Evolutionary conservation across 306 rosid species (phyloP).

Genomic region (Styphnolobium japonicum): DNA sequence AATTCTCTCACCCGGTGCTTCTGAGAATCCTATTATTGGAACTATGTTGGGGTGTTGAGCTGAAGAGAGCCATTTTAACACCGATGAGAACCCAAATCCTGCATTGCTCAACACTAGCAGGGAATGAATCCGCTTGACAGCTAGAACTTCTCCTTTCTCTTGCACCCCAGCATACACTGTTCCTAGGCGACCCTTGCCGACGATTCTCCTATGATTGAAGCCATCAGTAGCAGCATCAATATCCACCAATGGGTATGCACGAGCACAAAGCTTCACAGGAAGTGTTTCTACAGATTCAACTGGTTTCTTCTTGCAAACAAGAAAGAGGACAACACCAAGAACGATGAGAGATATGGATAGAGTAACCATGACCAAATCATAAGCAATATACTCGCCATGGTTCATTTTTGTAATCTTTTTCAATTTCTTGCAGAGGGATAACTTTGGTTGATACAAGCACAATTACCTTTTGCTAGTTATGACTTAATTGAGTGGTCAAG

Average conservation of each 20-base stretch:
- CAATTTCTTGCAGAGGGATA: not conserved
- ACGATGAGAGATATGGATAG: constrained; percentile 46
- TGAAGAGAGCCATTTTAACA: constrained; percentile 54
- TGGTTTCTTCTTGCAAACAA: constrained; percentile 55
- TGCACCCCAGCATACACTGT: constrained; percentile 66
- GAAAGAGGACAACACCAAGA: constrained; percentile 45
- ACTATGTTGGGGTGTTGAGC: constrained; percentile 83
- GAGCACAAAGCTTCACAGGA: constrained; percentile 44
- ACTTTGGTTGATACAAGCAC: not conserved
- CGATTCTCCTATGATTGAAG: constrained; percentile 60
- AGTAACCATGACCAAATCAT: constrained; percentile 41
- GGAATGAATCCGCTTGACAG: constrained; percentile 72
- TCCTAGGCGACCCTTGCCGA: constrained; percentile 79
- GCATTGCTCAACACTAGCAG: constrained; percentile 70
- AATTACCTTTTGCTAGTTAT: not conserved
- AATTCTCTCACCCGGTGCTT: constrained; percentile 88
- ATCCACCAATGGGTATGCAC: constrained; percentile 44
- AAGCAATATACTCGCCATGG: constrained; percentile 38
- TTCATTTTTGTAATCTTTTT: constrained; percentile 39
- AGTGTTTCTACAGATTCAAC: constrained; percentile 51
- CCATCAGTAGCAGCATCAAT: constrained; percentile 76
- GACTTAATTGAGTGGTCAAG: not conserved
- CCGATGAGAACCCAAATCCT: constrained; percentile 66
- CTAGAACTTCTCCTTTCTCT: constrained; percentile 43
- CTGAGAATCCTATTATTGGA: constrained; percentile 73